These are phyloP conservation scores for Ilyonectria destructans DNA, from an alignment of 2,329 filamentous ascomycete species.

Conservation along the genomic window DNA sequence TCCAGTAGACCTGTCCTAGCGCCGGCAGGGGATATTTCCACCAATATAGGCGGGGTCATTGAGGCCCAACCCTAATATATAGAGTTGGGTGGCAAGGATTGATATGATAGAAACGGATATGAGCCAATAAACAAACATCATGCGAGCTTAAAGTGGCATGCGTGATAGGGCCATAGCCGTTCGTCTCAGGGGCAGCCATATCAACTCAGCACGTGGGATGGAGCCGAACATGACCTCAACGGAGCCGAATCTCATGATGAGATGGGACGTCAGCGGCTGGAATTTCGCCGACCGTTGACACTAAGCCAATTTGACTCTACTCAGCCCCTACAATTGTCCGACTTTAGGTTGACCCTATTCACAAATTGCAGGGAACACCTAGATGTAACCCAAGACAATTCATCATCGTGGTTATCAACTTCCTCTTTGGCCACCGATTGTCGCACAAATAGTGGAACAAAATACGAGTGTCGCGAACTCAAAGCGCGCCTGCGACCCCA, in stretches of 20 bases:
- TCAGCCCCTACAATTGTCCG: neutral
- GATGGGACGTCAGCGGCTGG: neutral
- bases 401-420: no score
- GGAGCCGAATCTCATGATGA: neutral
- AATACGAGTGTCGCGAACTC: no score
- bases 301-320: neutral
- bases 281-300: neutral
- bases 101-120: neutral
- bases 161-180: neutral
- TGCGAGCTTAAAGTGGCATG: neutral
- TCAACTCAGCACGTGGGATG: neutral
- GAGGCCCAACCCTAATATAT: neutral
- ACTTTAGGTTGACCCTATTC: neutral
- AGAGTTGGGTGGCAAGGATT: neutral
- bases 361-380: no score
- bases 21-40: constrained; percentile 2
- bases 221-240: neutral
- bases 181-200: neutral
- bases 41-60: neutral
- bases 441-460: no score
- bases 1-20: neutral
- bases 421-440: no score
- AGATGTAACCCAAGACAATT: no score
- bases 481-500: no score
- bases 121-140: neutral